Percentiles rank a stretch among this genome's conserved stretches.
Conservation (phyloP, 176 grass and related monocot genomes). For the Triticum aestivum region IWGSC_CS_RefSeq_v2.1 NC_057810.1:642184423-642184922, state of each 20-base stretch:
- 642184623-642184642: background rate
- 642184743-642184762: background rate
- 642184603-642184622: background rate
- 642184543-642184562: constrained; percentile 25
- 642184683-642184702: background rate
- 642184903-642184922: no score
- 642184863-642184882: no score
- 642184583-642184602: background rate
- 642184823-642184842: background rate
- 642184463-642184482: constrained; percentile 90
- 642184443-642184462: constrained; percentile 97
- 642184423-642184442: constrained; percentile 61
- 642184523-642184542: constrained; percentile 85
- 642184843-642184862: no score
- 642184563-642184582: background rate
- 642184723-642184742: background rate
- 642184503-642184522: constrained; percentile 94
- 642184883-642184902: no score
- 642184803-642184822: constrained; percentile 1
- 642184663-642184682: background rate
- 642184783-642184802: background rate
- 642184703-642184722: background rate
- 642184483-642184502: constrained; percentile 99
- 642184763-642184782: background rate
- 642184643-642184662: background rate